Evolutionary conservation across 306 rosid genomes (phyloP).

Genomic region (Begonia loranthoides): DNA sequence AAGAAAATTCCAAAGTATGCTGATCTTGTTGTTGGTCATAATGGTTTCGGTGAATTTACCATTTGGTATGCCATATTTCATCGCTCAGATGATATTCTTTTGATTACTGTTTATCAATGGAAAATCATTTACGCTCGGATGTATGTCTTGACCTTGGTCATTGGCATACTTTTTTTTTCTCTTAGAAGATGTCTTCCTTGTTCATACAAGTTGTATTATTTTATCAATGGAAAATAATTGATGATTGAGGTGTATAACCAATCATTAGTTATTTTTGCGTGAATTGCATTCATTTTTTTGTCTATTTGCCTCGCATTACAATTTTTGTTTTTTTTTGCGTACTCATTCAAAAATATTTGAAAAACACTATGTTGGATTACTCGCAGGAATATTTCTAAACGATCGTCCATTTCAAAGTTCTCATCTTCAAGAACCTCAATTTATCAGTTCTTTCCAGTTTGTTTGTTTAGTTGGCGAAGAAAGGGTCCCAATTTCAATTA

Average conservation of each 20-base stretch:
- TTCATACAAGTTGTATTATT: not conserved
- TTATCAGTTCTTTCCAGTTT: conserved; percentile 47
- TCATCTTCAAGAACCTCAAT: conserved; percentile 36
- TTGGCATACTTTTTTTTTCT: not conserved
- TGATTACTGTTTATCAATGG: not conserved
- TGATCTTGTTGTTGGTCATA: conserved; percentile 52
- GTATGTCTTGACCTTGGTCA: not conserved
- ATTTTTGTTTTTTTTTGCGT: not conserved
- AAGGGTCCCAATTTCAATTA: conserved; percentile 19
- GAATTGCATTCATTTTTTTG: too few species aligned
- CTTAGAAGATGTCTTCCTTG: not conserved
- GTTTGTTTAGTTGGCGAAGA: conserved; percentile 39
- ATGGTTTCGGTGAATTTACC: conserved; percentile 60
- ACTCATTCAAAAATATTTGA: conserved; percentile 15
- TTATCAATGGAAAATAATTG: not conserved
- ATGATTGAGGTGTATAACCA: not conserved
- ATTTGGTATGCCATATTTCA: conserved; percentile 46
- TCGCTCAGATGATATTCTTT: not conserved
- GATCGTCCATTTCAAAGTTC: conserved; percentile 44
- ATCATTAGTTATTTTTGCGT: too few species aligned
- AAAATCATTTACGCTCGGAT: not conserved
- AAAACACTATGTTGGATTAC: conserved; percentile 10
- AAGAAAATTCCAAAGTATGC: conserved; percentile 55
- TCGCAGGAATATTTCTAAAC: conserved; percentile 64
- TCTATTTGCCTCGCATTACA: too few species aligned